Percentiles rank a stretch among this genome's conserved stretches.
phyloP scores from a whole-genome alignment of 2,329 filamentous ascomycete species.

The Oidium heveae region DNA sequence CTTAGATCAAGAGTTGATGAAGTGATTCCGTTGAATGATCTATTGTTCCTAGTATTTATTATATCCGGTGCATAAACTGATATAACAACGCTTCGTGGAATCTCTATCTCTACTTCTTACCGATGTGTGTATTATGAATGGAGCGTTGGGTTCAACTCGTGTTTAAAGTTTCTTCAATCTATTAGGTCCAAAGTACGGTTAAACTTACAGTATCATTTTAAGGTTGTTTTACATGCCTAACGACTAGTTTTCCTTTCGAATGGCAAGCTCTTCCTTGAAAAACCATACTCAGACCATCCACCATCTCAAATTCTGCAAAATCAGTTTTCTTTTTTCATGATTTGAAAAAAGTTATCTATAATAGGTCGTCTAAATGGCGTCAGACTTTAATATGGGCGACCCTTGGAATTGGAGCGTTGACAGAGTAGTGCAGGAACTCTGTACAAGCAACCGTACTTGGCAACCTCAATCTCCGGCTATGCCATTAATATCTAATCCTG shows the following conservation, averaged over 20 bases:
- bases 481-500: conserved; percentile 21
- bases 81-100: too few species aligned
- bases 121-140: too few species aligned
- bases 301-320: not conserved
- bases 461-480: conserved; percentile 11
- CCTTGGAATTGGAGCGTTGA: conserved; percentile 53
- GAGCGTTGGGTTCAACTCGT: too few species aligned
- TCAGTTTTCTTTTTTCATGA: not conserved
- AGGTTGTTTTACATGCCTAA: too few species aligned
- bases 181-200: too few species aligned
- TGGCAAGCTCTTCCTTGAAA: not conserved
- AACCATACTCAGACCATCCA: not conserved
- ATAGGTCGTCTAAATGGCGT: not conserved
- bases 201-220: too few species aligned
- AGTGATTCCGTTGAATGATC: too few species aligned
- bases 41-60: too few species aligned
- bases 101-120: too few species aligned
- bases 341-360: not conserved
- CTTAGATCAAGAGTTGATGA: too few species aligned
- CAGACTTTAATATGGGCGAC: conserved; percentile 22
- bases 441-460: conserved; percentile 26
- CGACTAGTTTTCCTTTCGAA: not conserved
- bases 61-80: too few species aligned
- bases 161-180: too few species aligned
- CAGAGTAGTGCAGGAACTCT: conserved; percentile 40